phyloP scores from a whole-genome alignment of 768 basidiomycete species.

The Russula sp. region DNA sequence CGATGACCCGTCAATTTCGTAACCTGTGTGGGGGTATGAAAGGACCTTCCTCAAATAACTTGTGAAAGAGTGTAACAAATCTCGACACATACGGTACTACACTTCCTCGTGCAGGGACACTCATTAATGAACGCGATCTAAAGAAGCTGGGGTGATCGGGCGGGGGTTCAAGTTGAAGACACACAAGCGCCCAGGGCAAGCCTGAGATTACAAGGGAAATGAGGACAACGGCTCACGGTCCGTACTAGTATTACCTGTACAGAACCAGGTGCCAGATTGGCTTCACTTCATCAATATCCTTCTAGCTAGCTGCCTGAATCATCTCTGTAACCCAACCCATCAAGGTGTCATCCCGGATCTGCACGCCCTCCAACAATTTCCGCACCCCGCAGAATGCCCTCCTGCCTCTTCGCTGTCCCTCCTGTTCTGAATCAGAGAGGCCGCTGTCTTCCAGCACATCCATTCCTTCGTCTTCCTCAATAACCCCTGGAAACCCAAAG shows the following conservation, averaged over 20 bases:
- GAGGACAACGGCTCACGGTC: not conserved
- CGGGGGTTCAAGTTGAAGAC: not conserved
- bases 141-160: not conserved
- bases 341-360: constrained; percentile 56
- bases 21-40: not conserved
- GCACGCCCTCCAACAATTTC: constrained; percentile 55
- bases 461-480: constrained; percentile 73
- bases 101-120: constrained; percentile 4
- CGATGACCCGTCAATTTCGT: not conserved
- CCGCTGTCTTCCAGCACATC: constrained; percentile 32
- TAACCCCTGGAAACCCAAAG: constrained; percentile 83
- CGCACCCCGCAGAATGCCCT: constrained; percentile 63
- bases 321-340: constrained; percentile 58
- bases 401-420: constrained; percentile 66
- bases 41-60: constrained; percentile 40
- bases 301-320: constrained; percentile 37
- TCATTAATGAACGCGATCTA: constrained; percentile 4
- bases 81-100: constrained; percentile 37
- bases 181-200: not conserved
- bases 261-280: too few species aligned
- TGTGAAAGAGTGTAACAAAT: constrained; percentile 42
- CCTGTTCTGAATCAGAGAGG: constrained; percentile 40
- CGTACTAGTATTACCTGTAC: too few species aligned
- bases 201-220: not conserved
- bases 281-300: not conserved